Percentiles rank a stretch among this genome's conserved stretches.
Evolutionary conservation across 2,329 filamentous ascomycete species (phyloP).

Genomic region (Ascochyta lentis): DNA sequence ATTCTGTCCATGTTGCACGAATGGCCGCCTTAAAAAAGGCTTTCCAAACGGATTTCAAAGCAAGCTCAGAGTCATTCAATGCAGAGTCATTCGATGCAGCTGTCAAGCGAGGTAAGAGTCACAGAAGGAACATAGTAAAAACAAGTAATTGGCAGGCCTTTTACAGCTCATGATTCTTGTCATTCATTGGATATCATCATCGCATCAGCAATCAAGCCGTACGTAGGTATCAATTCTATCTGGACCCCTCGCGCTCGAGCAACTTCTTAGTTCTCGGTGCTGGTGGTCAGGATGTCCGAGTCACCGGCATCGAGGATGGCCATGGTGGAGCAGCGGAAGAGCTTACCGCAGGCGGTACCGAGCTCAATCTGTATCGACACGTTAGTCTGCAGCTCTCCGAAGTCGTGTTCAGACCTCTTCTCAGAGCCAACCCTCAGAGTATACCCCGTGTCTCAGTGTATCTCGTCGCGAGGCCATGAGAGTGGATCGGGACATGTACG

Average conservation of each 20-base stretch:
- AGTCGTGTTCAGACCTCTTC: conserved; percentile 84
- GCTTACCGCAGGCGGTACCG: conserved; percentile 97
- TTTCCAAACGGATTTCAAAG: conserved; percentile 11
- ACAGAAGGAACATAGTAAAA: conserved; percentile 12
- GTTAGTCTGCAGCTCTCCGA: conserved; percentile 84
- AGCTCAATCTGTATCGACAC: conserved; percentile 82
- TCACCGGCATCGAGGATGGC: conserved; percentile 91
- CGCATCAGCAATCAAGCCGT: conserved; percentile 25
- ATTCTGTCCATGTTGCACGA: background rate
- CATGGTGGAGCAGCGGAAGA: conserved; percentile 98
- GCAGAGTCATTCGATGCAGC: background rate
- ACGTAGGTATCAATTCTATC: conserved; percentile 36
- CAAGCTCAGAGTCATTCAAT: background rate
- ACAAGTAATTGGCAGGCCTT: conserved; percentile 10
- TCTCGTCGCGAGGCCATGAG: conserved; percentile 50
- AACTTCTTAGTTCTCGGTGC: conserved; percentile 52
- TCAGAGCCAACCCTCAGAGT: conserved; percentile 71
- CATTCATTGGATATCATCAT: conserved; percentile 40
- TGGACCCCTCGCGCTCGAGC: conserved; percentile 14
- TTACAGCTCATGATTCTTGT: conserved; percentile 31
- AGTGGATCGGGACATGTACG: conserved; percentile 58
- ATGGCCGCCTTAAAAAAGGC: background rate
- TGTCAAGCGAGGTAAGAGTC: conserved; percentile 2
- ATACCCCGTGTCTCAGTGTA: conserved; percentile 30
- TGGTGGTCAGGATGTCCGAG: conserved; percentile 93